phyloP scores from a whole-genome alignment of 768 basidiomycete species.

The Psilocybe cyanescens region DNA sequence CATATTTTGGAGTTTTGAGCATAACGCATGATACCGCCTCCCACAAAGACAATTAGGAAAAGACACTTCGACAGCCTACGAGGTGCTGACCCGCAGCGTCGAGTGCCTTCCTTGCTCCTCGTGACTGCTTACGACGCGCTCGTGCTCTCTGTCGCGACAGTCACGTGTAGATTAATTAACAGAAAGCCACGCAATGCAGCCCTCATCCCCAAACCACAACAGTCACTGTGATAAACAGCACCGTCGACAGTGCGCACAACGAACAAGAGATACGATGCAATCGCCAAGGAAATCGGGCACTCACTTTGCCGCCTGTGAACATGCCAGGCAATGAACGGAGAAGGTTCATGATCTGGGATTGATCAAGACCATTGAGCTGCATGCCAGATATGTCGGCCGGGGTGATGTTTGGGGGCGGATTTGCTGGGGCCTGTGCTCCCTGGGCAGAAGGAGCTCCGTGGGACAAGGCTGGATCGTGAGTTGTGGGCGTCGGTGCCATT shows the following conservation, averaged over 20 bases:
- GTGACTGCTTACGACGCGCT: constrained; percentile 39
- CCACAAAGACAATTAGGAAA: not conserved
- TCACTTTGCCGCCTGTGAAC: constrained; percentile 55
- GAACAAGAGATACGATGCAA: constrained; percentile 17
- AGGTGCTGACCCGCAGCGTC: not conserved
- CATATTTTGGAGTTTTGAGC: too few species aligned
- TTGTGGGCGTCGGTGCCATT: constrained; percentile 42
- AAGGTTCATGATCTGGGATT: constrained; percentile 61
- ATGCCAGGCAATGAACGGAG: constrained; percentile 58
- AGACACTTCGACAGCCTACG: not conserved
- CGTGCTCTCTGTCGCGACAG: constrained; percentile 41
- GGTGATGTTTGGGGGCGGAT: constrained; percentile 27
- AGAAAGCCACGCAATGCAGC: not conserved
- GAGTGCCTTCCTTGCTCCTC: constrained; percentile 28
- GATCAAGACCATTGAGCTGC: constrained; percentile 44
- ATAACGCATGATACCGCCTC: too few species aligned
- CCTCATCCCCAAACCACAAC: constrained; percentile 11
- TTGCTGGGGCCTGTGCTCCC: constrained; percentile 30
- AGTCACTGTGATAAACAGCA: constrained; percentile 7
- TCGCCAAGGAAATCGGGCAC: constrained; percentile 20
- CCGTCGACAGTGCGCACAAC: constrained; percentile 5
- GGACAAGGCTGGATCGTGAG: constrained; percentile 42
- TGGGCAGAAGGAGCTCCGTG: constrained; percentile 34
- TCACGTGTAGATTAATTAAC: constrained; percentile 38
- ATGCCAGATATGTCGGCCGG: constrained; percentile 29